These are phyloP conservation scores for Calonectria hawksworthii DNA, from an alignment of 2,329 filamentous ascomycete species.

Conservation along the genomic window DNA sequence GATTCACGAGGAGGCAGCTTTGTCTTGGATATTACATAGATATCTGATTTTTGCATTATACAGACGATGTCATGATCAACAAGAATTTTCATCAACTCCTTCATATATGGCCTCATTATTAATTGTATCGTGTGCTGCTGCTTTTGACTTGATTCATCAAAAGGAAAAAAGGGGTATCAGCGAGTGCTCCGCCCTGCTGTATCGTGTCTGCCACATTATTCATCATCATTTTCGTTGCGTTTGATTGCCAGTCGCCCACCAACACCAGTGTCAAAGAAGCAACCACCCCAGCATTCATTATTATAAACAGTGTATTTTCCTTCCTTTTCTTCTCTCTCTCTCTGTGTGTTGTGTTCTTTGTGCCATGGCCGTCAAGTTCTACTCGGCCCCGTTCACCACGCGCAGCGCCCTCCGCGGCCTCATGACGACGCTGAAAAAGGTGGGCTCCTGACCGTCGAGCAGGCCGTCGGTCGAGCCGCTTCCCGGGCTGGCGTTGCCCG, in stretches of 20 bases:
- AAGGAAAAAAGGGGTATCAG: slow-evolving; percentile 40
- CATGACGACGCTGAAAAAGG: slow-evolving; percentile 78
- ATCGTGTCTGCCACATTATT: slow-evolving; percentile 19
- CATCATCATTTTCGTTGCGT: slow-evolving; percentile 28
- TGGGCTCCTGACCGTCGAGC: slow-evolving; percentile 74
- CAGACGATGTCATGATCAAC: slow-evolving; percentile 32
- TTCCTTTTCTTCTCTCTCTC: neutral
- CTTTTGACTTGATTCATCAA: neutral
- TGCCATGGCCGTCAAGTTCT: neutral
- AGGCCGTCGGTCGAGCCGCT: slow-evolving; percentile 64
- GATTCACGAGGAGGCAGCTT: neutral
- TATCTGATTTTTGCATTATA: slow-evolving; percentile 13
- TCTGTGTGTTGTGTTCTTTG: neutral
- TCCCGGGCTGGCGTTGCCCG: slow-evolving; percentile 41
- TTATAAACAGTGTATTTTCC: neutral
- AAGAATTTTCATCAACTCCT: neutral
- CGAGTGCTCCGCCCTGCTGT: slow-evolving; percentile 34
- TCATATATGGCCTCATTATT: neutral
- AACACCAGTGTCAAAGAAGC: slow-evolving; percentile 3
- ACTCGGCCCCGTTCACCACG: slow-evolving; percentile 71
- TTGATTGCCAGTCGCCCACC: neutral
- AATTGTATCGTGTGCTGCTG: slow-evolving; percentile 1
- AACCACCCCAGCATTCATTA: slow-evolving; percentile 11
- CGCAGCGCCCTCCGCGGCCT: slow-evolving; percentile 77
- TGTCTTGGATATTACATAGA: slow-evolving; percentile 12